Base-by-base conservation (phyloP, 2,329 filamentous ascomycete genomes). In the Diaporthe velutina region DNA sequence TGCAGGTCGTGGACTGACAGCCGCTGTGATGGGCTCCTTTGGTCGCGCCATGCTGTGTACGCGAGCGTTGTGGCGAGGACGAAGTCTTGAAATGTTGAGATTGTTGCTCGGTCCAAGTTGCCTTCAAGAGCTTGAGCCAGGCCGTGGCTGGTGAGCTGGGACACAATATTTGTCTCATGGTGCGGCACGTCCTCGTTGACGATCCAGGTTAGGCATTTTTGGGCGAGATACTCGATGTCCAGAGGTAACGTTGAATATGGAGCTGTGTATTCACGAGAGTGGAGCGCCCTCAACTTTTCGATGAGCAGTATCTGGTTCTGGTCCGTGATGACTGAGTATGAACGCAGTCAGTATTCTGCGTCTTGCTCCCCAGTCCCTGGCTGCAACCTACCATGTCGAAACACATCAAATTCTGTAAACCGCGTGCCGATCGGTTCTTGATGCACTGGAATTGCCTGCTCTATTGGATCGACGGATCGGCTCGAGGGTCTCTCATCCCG, bases 41-140 rank as follows among this genome's bases (percentile, higher is more conserved):
- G 70, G 35, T 72, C 70, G 1, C 70, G 40, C 70, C 70, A 72
- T 40, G 57, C 48, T 8, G 70, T 72, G 13, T 72, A 72, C 25
- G 70, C 57, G 25, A 72, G 70, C 6, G 57, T 72, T 19, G 70
- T 72, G 35, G 57, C 38, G 1, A 72, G 33, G 33, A 72, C 35
- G 19, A 72, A 72, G 28, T 72, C 57, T 19, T 72, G 70, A n/a
- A 72, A 61, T 13, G 9, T 25, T 13, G 45, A 72, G 3, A 33
- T 45, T 5, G 33, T 40, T 13, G 2, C n/a, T 9, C 17, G 25
- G 25, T 72, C 70, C 45, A 72, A 12, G 35, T 38, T 28, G 25
- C 28, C 33, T 45, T 45, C 57, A 15, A 72, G 57, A 15, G 48
- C 33, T 22, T 42, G 19, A 17, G 45, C 58, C 25, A 55, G 55